Conservation (phyloP, 257 asterid genomes). For the Lithospermum erythrorhizon region DNA sequence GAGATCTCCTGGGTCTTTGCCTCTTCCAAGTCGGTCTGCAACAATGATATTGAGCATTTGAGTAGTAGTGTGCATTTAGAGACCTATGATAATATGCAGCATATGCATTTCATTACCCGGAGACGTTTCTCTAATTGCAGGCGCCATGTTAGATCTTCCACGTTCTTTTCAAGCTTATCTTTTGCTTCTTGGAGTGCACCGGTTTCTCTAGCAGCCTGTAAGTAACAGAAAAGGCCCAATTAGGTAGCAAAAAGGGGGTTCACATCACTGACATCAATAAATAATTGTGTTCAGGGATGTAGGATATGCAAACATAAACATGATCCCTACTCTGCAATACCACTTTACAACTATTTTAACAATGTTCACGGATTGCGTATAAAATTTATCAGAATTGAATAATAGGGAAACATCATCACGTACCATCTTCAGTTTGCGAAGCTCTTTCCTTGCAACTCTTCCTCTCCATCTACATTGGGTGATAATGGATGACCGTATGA, state of each 20-base stretch:
- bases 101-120: conserved; percentile 44
- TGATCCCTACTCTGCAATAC: too few species aligned
- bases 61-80: background rate
- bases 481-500: conserved; percentile 48
- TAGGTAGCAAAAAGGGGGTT: background rate
- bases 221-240: conserved; percentile 5
- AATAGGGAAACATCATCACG: background rate
- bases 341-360: too few species aligned
- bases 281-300: too few species aligned
- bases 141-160: conserved; percentile 79
- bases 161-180: conserved; percentile 96
- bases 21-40: conserved; percentile 83
- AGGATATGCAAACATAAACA: too few species aligned
- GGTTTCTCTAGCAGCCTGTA: conserved; percentile 94
- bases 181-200: conserved; percentile 98
- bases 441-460: conserved; percentile 60
- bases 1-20: conserved; percentile 57
- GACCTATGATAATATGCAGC: background rate
- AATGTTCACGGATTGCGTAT: background rate
- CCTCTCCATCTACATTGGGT: conserved; percentile 97
- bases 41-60: conserved; percentile 13
- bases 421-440: conserved; percentile 85
- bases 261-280: too few species aligned
- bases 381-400: background rate
- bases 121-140: conserved; percentile 73